phyloP scores from a whole-genome alignment of 139 green algal genomes.

The Protoeuglena noctilucae region DNA sequence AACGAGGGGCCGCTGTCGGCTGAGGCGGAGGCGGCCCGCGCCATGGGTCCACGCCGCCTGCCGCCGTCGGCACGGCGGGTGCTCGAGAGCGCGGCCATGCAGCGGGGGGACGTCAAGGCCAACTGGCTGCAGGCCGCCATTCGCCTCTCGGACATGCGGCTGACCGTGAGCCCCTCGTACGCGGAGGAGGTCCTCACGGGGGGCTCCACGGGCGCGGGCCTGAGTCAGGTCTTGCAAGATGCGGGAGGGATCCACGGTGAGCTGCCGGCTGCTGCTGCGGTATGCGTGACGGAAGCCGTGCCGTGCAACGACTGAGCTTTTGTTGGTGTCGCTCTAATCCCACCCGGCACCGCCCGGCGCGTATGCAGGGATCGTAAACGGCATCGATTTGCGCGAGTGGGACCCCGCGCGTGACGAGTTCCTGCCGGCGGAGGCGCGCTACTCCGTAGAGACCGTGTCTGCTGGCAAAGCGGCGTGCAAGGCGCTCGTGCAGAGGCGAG shows the following conservation, averaged over 20 bases:
- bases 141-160: slow-evolving; percentile 21
- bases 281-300: slow-evolving; percentile 13
- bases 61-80: too few species aligned
- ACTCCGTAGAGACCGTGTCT: slow-evolving; percentile 7
- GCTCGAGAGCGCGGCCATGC: not conserved
- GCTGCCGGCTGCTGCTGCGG: not conserved
- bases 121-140: slow-evolving; percentile 58
- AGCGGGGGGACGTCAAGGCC: slow-evolving; percentile 4
- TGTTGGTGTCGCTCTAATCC: not conserved
- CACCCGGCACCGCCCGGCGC: not conserved
- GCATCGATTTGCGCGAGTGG: slow-evolving; percentile 43
- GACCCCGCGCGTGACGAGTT: slow-evolving; percentile 37
- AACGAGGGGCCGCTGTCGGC: not conserved
- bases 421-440: slow-evolving; percentile 31
- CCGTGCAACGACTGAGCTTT: not conserved
- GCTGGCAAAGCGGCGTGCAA: slow-evolving; percentile 50
- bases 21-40: not conserved
- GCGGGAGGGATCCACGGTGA: not conserved
- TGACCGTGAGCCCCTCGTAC: slow-evolving; percentile 66
- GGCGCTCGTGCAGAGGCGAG: slow-evolving; percentile 31
- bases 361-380: slow-evolving; percentile 49
- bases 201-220: too few species aligned
- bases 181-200: slow-evolving; percentile 35
- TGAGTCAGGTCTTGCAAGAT: not conserved
- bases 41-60: not conserved